phyloP scores from a whole-genome alignment of 2,329 filamentous ascomycete species.

The Ilyonectria robusta region DNA sequence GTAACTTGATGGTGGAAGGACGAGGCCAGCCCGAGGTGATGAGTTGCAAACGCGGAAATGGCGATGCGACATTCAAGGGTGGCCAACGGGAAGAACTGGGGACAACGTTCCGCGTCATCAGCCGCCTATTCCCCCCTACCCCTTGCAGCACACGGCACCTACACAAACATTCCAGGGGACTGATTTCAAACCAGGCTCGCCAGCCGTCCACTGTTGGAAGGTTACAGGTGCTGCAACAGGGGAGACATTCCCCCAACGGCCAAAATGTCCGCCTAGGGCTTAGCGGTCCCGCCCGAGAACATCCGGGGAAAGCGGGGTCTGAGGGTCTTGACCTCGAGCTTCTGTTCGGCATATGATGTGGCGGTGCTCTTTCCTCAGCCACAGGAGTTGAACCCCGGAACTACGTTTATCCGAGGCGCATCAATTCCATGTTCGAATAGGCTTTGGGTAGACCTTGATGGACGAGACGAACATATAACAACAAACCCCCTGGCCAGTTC shows the following conservation, averaged over 20 bases:
- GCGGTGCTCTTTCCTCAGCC: slow-evolving; percentile 8
- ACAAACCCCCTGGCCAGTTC: background rate
- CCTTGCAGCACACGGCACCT: slow-evolving; percentile 36
- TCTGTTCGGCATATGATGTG: slow-evolving; percentile 14
- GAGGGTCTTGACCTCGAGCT: background rate
- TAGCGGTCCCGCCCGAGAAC: slow-evolving; percentile 33
- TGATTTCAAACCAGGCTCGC: background rate
- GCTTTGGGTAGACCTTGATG: background rate
- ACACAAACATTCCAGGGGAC: background rate
- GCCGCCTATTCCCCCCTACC: slow-evolving; percentile 29
- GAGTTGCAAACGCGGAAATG: slow-evolving; percentile 18
- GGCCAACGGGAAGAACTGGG: slow-evolving; percentile 13
- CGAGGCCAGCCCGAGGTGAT: background rate
- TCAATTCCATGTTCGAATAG: slow-evolving; percentile 14
- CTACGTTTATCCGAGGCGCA: slow-evolving; percentile 14
- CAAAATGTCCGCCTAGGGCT: slow-evolving; percentile 16
- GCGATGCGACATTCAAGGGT: slow-evolving; percentile 8
- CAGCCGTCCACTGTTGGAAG: slow-evolving; percentile 19
- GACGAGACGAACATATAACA: background rate
- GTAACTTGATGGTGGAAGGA: background rate
- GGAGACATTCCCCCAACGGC: slow-evolving; percentile 24
- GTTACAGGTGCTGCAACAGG: slow-evolving; percentile 33
- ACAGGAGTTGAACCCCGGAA: background rate
- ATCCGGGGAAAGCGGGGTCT: slow-evolving; percentile 33
- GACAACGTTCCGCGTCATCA: slow-evolving; percentile 13